Conservation (phyloP, 2,329 filamentous ascomycete genomes). For the Penicillium sp. region DNA sequence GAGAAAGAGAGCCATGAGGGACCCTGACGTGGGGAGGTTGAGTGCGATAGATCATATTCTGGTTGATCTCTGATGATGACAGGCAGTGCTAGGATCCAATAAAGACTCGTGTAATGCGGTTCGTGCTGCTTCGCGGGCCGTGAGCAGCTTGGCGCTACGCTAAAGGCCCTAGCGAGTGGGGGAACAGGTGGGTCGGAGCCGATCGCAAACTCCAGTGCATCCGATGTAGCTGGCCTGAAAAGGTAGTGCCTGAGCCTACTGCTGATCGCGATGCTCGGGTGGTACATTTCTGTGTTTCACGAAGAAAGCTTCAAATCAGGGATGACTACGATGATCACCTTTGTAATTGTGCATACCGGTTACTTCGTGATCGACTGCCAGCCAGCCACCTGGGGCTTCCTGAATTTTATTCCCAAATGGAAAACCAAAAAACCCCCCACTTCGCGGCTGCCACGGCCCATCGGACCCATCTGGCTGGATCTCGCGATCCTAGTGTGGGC, state of each 20-base stretch:
- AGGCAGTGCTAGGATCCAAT: slow-evolving; percentile 17
- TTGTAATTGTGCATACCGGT: neutral
- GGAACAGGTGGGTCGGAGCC: slow-evolving; percentile 26
- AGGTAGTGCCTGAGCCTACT: neutral
- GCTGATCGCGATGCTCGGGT: neutral
- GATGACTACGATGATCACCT: neutral
- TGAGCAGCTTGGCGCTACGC: slow-evolving; percentile 10
- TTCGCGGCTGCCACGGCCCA: slow-evolving; percentile 6
- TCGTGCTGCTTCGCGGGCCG: slow-evolving; percentile 14
- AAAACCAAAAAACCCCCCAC: slow-evolving; percentile 8
- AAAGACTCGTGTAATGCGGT: slow-evolving; percentile 9
- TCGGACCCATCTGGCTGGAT: slow-evolving; percentile 14
- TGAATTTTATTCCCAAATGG: neutral
- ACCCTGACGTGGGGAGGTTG: slow-evolving; percentile 3
- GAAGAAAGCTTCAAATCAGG: neutral
- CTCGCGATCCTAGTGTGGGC: slow-evolving; percentile 16
- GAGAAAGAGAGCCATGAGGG: neutral
- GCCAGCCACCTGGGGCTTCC: slow-evolving; percentile 7
- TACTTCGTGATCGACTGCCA: slow-evolving; percentile 11
- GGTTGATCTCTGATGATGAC: slow-evolving; percentile 16
- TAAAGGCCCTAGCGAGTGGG: slow-evolving; percentile 18
- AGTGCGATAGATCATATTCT: slow-evolving; percentile 15
- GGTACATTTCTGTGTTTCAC: neutral
- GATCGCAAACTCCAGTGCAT: neutral
- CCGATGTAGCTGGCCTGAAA: neutral